Evolutionary conservation across 2,329 filamentous ascomycete genomes (phyloP).

Genomic region (Exserohilum rostratum): DNA sequence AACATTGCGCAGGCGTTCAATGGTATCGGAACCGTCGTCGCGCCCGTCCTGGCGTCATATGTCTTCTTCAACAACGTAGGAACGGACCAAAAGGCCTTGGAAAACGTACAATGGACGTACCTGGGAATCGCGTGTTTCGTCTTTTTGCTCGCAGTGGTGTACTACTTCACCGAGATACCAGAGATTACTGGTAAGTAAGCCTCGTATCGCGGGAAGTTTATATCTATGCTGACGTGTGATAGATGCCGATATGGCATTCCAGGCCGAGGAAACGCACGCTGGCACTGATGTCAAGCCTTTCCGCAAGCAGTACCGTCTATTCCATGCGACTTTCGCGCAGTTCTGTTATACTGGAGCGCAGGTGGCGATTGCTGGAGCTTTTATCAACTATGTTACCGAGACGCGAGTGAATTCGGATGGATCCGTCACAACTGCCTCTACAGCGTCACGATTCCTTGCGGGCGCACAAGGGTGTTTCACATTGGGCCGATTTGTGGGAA

Average conservation of each 20-base stretch:
- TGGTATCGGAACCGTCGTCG: constrained; percentile 63
- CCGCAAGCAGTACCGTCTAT: constrained; percentile 70
- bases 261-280: constrained; percentile 49
- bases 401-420: constrained; percentile 24
- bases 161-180: constrained; percentile 62
- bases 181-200: constrained; percentile 57
- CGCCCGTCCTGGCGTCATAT: constrained; percentile 64
- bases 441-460: constrained; percentile 72
- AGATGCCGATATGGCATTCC: constrained; percentile 61
- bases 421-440: constrained; percentile 50
- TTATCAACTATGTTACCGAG: constrained; percentile 59
- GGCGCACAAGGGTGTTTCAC: constrained; percentile 77
- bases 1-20: constrained; percentile 66
- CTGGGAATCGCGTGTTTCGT: constrained; percentile 67
- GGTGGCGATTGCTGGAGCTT: constrained; percentile 56
- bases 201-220: background rate
- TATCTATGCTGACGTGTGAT: background rate
- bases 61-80: constrained; percentile 66
- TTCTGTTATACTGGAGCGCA: constrained; percentile 84
- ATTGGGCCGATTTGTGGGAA: constrained; percentile 72
- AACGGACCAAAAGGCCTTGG: constrained; percentile 56
- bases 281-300: constrained; percentile 57
- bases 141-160: constrained; percentile 61
- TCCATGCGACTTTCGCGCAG: constrained; percentile 76
- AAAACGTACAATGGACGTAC: constrained; percentile 70